These are phyloP conservation scores for Termitomyces sp. DNA, from an alignment of 768 basidiomycete species.

Conservation along the genomic window DNA sequence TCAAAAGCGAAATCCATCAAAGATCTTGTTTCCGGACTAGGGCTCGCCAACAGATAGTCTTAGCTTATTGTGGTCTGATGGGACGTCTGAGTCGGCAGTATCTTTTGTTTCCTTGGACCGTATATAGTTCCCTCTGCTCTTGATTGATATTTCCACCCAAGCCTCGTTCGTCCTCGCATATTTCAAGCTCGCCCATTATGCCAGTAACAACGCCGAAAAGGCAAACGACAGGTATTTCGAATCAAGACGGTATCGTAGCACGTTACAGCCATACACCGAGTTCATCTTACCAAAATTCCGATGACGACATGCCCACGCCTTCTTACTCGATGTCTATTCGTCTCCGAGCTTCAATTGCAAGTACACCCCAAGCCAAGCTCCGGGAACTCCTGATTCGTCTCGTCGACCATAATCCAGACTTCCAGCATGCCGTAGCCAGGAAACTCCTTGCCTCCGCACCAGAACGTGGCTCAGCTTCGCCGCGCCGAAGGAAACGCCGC, in stretches of 20 bases:
- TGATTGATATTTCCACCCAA: not conserved
- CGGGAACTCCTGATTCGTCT: slow-evolving; percentile 34
- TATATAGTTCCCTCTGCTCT: slow-evolving; percentile 1
- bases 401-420: slow-evolving; percentile 25
- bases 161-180: not conserved
- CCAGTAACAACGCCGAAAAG: not conserved
- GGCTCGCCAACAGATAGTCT: not conserved
- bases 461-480: slow-evolving; percentile 4
- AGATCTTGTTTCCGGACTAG: not conserved
- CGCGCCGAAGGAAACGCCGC: slow-evolving; percentile 10
- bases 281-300: not conserved
- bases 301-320: slow-evolving; percentile 7
- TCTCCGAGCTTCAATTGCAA: slow-evolving; percentile 30
- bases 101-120: not conserved
- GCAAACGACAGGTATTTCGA: not conserved
- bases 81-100: not conserved
- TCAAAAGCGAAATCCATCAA: slow-evolving; percentile 1
- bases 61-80: not conserved
- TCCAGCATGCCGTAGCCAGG: slow-evolving; percentile 32
- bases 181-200: slow-evolving; percentile 1
- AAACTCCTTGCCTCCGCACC: slow-evolving; percentile 22
- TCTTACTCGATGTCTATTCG: slow-evolving; percentile 8
- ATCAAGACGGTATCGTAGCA: not conserved
- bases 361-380: slow-evolving; percentile 30
- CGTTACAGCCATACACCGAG: slow-evolving; percentile 3